Evolutionary conservation across 2,329 filamentous ascomycete genomes (phyloP), one percentile per base, ranked within the genome.

Genomic region (Rutstroemia sp.): DNA sequence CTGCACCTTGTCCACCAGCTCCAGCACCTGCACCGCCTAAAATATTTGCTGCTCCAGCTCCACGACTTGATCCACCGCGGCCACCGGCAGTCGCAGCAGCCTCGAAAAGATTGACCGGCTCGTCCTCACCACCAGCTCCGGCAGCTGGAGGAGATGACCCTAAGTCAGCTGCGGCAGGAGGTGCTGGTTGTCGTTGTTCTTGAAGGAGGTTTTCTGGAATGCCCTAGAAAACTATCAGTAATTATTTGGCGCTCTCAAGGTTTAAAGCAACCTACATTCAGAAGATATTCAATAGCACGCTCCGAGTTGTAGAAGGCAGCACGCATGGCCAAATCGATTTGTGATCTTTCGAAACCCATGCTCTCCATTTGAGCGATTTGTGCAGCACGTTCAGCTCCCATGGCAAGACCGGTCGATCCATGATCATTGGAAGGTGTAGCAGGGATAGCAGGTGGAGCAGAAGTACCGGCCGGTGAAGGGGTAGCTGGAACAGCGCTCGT

Each of bases 301-400:
- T 97, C 92, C 14, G 92, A 91, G 75, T 99, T 99, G 79, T 88
- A 95, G 73, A 89, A 99, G 14, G 94, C 94, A 61, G 94, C 94
- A 68, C 92, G 88, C 87, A 99, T 94, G 51, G 94, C 94, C 48
- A 87, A 83, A 65, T 96, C 91, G 64, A 96, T 96, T 69, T 95
- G 88, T 52, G 83, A 77, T 68, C 92, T 82, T 68, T 89, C 83
- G 65, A 99, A 99, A 8, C 94, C 94, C 94, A 99, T 99, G 63
- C 87, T 87, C 75, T 96, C 92, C 91, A 99, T 96, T 70, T 92
- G 90, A 49, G 87, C 81, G 67, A 97, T 87, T 39, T 90, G 91
- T 64, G 86, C 84, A 61, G 88, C 83, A 64, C 91, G 85, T 72
- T 92, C 87, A 60, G 86, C 78, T 53, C 94, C 94, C 76, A 96